phyloP scores from a whole-genome alignment of 73 alveolate genomes.

The Symbiodinium natans region DNA sequence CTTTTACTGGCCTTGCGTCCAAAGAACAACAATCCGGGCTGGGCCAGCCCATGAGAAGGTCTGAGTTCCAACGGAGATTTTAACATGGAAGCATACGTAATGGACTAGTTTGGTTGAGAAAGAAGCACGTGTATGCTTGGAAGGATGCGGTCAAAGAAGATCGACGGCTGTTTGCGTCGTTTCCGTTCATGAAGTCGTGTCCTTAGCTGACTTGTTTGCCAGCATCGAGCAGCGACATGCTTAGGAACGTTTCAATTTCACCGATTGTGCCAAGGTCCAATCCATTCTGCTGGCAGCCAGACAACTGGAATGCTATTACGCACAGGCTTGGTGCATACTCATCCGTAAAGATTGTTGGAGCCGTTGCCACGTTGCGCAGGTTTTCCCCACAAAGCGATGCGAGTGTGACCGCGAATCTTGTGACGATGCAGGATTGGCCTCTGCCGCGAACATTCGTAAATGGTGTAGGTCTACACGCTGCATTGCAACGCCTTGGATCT shows the following conservation, averaged over 20 bases:
- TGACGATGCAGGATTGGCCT: conserved; percentile 34
- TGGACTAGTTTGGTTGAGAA: too few species aligned
- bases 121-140: neutral
- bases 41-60: too few species aligned
- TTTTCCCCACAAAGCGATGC: conserved; percentile 49
- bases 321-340: neutral
- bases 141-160: conserved; percentile 67
- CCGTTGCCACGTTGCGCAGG: neutral
- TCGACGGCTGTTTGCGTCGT: conserved; percentile 56
- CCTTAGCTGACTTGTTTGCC: neutral
- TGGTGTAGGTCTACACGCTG: too few species aligned
- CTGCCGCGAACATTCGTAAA: too few species aligned
- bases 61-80: too few species aligned
- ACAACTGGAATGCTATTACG: conserved; percentile 68
- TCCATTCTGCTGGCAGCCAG: conserved; percentile 77
- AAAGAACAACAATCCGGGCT: too few species aligned
- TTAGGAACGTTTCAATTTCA: neutral
- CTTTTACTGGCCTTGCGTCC: too few species aligned
- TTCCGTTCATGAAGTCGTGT: conserved; percentile 39
- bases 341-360: neutral
- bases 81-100: too few species aligned
- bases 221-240: too few species aligned
- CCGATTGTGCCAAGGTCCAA: conserved; percentile 21
- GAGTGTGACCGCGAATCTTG: conserved; percentile 56
- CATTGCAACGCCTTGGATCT: too few species aligned